A percentile compares a stretch with the other conserved stretches of the same genome.
Evolutionary conservation across 2,329 filamentous ascomycete genomes (phyloP).

Genomic region (Penicillium olsonii): DNA sequence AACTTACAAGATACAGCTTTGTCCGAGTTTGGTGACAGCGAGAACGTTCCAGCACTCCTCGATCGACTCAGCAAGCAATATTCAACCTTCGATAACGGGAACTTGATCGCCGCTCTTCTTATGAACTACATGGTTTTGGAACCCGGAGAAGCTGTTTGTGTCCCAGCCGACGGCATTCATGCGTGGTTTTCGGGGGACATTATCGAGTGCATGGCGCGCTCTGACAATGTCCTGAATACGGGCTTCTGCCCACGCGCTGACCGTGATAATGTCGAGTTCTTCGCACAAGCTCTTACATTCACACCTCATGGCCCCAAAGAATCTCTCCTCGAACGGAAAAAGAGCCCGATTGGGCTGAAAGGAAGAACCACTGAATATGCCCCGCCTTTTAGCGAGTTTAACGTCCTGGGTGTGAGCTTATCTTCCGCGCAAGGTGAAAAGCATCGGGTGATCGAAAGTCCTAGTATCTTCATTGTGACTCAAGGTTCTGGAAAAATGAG

Average conservation of each 20-base stretch:
- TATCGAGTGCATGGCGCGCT: constrained; percentile 73
- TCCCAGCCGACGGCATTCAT: constrained; percentile 70
- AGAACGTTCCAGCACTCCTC: constrained; percentile 62
- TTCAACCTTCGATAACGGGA: constrained; percentile 61
- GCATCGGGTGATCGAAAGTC: constrained; percentile 55
- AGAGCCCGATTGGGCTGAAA: constrained; percentile 51
- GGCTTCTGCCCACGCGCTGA: constrained; percentile 70
- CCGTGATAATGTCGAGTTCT: constrained; percentile 63
- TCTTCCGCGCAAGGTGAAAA: constrained; percentile 54
- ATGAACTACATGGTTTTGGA: constrained; percentile 68
- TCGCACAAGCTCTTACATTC: constrained; percentile 65
- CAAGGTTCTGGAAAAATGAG: constrained; percentile 58
- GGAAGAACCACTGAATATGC: constrained; percentile 63
- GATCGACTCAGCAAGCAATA: constrained; percentile 65
- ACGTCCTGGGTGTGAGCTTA: constrained; percentile 61
- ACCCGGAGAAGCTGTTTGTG: constrained; percentile 65
- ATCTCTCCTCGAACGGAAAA: constrained; percentile 52
- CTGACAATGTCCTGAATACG: constrained; percentile 70
- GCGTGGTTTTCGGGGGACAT: constrained; percentile 71
- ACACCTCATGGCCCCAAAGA: constrained; percentile 58
- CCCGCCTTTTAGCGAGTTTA: constrained; percentile 69
- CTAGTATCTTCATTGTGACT: constrained; percentile 63
- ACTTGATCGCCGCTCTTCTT: constrained; percentile 64
- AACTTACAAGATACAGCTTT: constrained; percentile 50
- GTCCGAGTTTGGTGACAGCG: constrained; percentile 50